Evolutionary conservation across 2,329 filamentous ascomycete species (phyloP).

Genomic region (Akanthomyces dipterigenus): DNA sequence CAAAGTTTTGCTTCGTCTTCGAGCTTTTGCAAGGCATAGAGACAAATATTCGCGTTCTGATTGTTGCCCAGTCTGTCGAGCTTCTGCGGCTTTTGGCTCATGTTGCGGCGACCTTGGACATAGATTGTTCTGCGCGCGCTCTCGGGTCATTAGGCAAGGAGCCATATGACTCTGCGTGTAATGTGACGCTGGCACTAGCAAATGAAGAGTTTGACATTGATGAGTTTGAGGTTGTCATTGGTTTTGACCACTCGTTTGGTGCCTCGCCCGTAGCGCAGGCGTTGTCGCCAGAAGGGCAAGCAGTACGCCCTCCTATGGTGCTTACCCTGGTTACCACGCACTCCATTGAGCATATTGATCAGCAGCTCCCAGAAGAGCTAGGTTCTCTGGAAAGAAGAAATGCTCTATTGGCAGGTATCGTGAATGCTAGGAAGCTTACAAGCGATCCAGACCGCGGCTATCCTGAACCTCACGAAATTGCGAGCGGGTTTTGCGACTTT

Average conservation of each 20-base stretch:
- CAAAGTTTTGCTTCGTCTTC: constrained; percentile 54
- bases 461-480: constrained; percentile 39
- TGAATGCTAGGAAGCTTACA: constrained; percentile 31
- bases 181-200: constrained; percentile 37
- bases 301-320: constrained; percentile 34
- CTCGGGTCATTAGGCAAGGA: constrained; percentile 20
- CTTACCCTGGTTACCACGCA: constrained; percentile 43
- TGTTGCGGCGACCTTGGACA: constrained; percentile 35
- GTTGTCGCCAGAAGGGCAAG: constrained; percentile 14
- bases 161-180: constrained; percentile 29
- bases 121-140: constrained; percentile 29
- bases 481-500: constrained; percentile 39
- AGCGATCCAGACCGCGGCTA: constrained; percentile 33
- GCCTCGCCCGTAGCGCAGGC: constrained; percentile 25
- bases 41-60: constrained; percentile 41
- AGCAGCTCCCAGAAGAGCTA: constrained; percentile 32
- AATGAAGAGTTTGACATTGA: constrained; percentile 30
- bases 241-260: constrained; percentile 46
- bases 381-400: constrained; percentile 41
- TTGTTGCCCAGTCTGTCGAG: constrained; percentile 44
- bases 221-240: constrained; percentile 44
- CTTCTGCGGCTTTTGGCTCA: constrained; percentile 46
- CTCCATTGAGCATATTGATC: constrained; percentile 50
- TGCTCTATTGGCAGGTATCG: constrained; percentile 33
- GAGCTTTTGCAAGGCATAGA: constrained; percentile 44